Evolutionary conservation across 1,284 basidiomycete species (phyloP).

Genomic region (Porodaedalea pini): DNA sequence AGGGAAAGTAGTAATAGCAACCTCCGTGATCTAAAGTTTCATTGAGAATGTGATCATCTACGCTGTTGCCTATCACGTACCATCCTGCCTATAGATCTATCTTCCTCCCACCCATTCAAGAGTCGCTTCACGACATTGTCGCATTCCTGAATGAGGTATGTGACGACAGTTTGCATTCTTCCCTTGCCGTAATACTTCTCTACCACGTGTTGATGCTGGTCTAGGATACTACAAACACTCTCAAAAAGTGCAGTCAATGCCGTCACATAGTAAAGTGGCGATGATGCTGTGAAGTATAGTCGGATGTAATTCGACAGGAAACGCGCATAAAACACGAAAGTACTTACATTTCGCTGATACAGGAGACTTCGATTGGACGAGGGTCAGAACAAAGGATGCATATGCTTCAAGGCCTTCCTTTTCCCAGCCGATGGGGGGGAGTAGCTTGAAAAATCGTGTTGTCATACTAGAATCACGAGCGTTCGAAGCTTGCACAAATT

Average conservation of each 20-base stretch:
- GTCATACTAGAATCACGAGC: constrained; percentile 83
- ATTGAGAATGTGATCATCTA: background rate
- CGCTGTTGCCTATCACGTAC: constrained; percentile 33
- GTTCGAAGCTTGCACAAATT: constrained; percentile 78
- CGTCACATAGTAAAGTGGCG: constrained; percentile 85
- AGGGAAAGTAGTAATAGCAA: constrained; percentile 22
- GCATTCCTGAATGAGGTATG: constrained; percentile 78
- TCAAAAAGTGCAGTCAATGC: constrained; percentile 90
- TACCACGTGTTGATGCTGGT: constrained; percentile 95
- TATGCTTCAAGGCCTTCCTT: constrained; percentile 93
- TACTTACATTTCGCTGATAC: constrained; percentile 74
- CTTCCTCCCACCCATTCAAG: constrained; percentile 87
- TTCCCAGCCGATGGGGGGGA: constrained; percentile 90
- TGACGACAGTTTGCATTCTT: constrained; percentile 81
- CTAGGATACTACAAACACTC: constrained; percentile 91
- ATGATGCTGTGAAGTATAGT: constrained; percentile 58
- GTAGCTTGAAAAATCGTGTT: constrained; percentile 94
- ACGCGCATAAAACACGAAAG: constrained; percentile 9
- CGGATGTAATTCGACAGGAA: constrained; percentile 15
- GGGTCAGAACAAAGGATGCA: constrained; percentile 86
- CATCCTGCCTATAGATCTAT: constrained; percentile 72
- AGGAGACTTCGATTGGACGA: constrained; percentile 78
- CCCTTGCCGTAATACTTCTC: constrained; percentile 94
- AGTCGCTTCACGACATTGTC: constrained; percentile 79
- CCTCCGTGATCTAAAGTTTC: constrained; percentile 31